Evolutionary conservation across 2,329 filamentous ascomycete genomes (phyloP).

Genomic region (Aspergillus hiratsukae): DNA sequence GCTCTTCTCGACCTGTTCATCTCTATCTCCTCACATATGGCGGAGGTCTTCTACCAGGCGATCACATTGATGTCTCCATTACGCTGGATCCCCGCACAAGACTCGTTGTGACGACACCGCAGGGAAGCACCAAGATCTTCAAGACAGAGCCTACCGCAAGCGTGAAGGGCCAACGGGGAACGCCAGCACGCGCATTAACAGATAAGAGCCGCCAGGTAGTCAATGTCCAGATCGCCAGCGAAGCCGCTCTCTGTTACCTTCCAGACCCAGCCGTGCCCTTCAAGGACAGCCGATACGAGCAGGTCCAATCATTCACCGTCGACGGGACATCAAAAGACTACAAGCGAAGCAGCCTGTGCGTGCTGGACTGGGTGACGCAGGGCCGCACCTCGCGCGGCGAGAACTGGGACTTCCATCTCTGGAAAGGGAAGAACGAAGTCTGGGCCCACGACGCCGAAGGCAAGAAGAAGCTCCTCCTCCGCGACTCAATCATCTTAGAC

Average conservation of each 20-base stretch:
- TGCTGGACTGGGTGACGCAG: slow-evolving; percentile 92
- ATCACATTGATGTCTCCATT: slow-evolving; percentile 70
- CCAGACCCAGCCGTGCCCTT: slow-evolving; percentile 95
- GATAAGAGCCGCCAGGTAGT: slow-evolving; percentile 47
- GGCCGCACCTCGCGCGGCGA: slow-evolving; percentile 82
- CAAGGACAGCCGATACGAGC: slow-evolving; percentile 74
- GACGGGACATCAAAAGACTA: slow-evolving; percentile 36
- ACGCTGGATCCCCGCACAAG: slow-evolving; percentile 60
- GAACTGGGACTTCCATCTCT: slow-evolving; percentile 76
- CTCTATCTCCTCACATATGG: slow-evolving; percentile 93
- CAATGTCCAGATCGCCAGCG: slow-evolving; percentile 44
- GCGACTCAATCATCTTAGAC: slow-evolving; percentile 77
- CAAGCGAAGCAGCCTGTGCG: slow-evolving; percentile 59
- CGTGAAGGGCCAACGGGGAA: slow-evolving; percentile 30
- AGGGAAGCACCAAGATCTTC: slow-evolving; percentile 94
- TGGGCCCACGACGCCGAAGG: slow-evolving; percentile 31
- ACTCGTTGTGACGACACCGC: slow-evolving; percentile 57
- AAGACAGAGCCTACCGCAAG: slow-evolving; percentile 55
- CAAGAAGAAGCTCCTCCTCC: slow-evolving; percentile 64
- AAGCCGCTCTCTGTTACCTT: slow-evolving; percentile 58
- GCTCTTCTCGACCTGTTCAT: slow-evolving; percentile 57
- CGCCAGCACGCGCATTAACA: slow-evolving; percentile 32
- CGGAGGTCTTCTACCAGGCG: slow-evolving; percentile 84
- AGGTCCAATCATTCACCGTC: slow-evolving; percentile 72
- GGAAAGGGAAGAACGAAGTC: slow-evolving; percentile 85